These are phyloP conservation scores for Xerocomellus amylosporus DNA, from an alignment of 768 basidiomycete species.

Conservation along the genomic window DNA sequence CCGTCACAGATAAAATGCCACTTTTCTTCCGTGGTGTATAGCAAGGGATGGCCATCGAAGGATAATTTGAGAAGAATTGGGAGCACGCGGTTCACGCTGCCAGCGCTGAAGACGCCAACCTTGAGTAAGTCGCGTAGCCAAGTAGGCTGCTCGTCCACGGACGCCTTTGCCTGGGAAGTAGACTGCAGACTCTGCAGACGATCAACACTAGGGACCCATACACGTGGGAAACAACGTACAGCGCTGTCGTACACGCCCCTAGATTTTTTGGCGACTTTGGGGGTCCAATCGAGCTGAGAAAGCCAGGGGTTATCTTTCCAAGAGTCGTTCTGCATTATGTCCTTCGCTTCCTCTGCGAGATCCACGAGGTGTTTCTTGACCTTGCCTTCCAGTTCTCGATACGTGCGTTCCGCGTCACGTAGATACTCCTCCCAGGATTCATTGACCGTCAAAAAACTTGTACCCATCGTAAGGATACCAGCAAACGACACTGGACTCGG, in stretches of 20 bases:
- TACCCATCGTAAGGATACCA: conserved; percentile 88
- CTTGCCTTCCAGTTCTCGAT: conserved; percentile 63
- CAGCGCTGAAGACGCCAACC: conserved; percentile 39
- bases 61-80: conserved; percentile 66
- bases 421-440: conserved; percentile 86
- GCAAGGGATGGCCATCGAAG: conserved; percentile 60
- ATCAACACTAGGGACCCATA: neutral
- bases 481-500: conserved; percentile 93
- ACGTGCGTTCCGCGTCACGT: conserved; percentile 71
- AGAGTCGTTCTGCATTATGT: conserved; percentile 44
- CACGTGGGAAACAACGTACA: conserved; percentile 18
- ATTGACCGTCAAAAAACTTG: conserved; percentile 87
- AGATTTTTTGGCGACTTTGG: conserved; percentile 71
- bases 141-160: conserved; percentile 36
- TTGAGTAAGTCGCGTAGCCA: conserved; percentile 57
- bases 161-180: neutral
- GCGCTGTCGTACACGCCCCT: conserved; percentile 47
- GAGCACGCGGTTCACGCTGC: conserved; percentile 46
- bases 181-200: conserved; percentile 4
- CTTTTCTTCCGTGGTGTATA: conserved; percentile 48
- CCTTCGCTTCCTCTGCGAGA: conserved; percentile 59
- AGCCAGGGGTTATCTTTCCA: conserved; percentile 84
- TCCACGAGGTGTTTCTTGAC: conserved; percentile 61
- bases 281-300: conserved; percentile 92
- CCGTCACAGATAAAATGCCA: conserved; percentile 60